Base-by-base conservation (phyloP, 208 protist species). In the Porcisia deanei region DNA sequence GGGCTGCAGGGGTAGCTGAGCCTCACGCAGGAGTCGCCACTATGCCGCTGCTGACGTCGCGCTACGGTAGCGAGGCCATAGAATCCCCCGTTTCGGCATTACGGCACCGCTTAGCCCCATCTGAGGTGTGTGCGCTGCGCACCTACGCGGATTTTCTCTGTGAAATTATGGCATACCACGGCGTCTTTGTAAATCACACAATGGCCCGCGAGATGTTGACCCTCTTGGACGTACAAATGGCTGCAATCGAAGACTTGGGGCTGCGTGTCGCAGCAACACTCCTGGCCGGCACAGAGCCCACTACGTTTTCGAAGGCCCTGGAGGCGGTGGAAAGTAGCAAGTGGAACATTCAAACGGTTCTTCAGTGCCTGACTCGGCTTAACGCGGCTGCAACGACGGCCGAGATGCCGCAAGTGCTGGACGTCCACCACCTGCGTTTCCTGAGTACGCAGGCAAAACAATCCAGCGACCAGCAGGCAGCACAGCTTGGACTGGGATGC, bases 81-180 rank as follows among this genome's bases (percentile, higher is more conserved):
- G 59, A 20, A 16, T 47, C 59, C 8, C 53, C 65, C 37, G 18
- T 8, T 3, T 63, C 41, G 22, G 54, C 49, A 16, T 12, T 58
- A 55, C 61, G 77, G 25, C 20, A 49, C 52, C 58, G 65, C 65
- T 16, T 81, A 22, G 71, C 71, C 8, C 77, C 77, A 2, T 77
- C 73, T 9, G 73, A 75, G 41, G 47, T 88, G 57, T 90, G 88
- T 76, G 67, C 49, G 22, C 63, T 85, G 25, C 88, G 89, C 66
- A 91, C 86, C 45, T 87, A 87, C 66, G 81, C 83, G 10, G 73
- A 55, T 25, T 93, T 96, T 74, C 76, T 91, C 14, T 94, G 89
- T 71, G 85, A 84, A 61, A n/a, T 88, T 37, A 94, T 96, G 89
- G 71, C 84, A 5, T 91, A 88, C 72, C 91, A 96, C 74, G 91